Base-by-base conservation (phyloP, 1,284 basidiomycete genomes). In the Cutaneotrichosporon sp. region DNA sequence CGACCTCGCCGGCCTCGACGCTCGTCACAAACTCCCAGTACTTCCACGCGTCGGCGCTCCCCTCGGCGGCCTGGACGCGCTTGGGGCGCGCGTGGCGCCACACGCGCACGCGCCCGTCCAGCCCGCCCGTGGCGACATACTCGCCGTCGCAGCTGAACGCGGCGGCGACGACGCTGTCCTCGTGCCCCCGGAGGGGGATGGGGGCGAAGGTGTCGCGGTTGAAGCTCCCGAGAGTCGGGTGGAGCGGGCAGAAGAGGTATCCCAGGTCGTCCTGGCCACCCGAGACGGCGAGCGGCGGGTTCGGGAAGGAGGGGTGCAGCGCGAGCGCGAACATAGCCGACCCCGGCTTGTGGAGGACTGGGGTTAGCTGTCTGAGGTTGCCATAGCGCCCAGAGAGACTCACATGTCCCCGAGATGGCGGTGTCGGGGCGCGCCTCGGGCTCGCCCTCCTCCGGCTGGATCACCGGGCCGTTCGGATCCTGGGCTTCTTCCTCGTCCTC, bases 251-350 rank as follows among this genome's bases (percentile, higher is more conserved):
- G 69, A 94, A 99, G 69, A 99, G 85, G 81, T 91, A 97, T 20
- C 90, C 95, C 0, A 90, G 78, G 76, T 99, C 95, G 77, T 99
- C 97, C 80, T 97, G 94, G 27, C 94, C 95, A 29, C 97, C 97
- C 1, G 91, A 93, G 27, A 88, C 89, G 4, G 91, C 93, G 31
- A 98, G 82, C 2, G 90, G 87, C 59, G 90, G 87, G 31, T 89
- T 88, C 0, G 95, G 93, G 69, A 79, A 83, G 8, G 60, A 62
- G 0, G 84, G 84, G 77, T 99, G 97, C 46, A 88, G 84, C 11
- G 91, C 82, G 42, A 99, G 83, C 51, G 88, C 82, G 76, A 98
- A 99, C 51, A 98, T 90, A 7, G 95, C 92, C 46, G 70, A 69
- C 51, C 70, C 76, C 53, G 68, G 67, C 38, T 59, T 69, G 64